These are phyloP conservation scores for Blastocrithidia nonstop DNA, from an alignment of 208 protist species.

Conservation along the genomic window DNA sequence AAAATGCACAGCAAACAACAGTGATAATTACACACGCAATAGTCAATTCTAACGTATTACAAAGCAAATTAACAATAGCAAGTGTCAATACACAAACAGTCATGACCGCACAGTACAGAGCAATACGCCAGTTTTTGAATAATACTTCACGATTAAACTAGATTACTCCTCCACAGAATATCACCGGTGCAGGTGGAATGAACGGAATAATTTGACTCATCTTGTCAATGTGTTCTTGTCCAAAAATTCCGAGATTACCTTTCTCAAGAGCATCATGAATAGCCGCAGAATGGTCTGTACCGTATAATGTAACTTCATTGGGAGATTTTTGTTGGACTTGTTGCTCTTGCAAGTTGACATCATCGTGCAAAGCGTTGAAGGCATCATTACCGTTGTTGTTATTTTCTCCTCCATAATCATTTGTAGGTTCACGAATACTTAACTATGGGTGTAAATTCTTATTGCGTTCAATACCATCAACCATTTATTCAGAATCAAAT, in stretches of 20 bases:
- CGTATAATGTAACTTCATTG: no score
- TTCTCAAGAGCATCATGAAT: neutral
- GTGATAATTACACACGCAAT: slow-evolving; percentile 18
- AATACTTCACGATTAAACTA: slow-evolving; percentile 50
- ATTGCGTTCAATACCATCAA: neutral
- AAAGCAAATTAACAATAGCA: slow-evolving; percentile 19
- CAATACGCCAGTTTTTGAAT: slow-evolving; percentile 21
- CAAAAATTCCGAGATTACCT: no score
- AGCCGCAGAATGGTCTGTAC: neutral
- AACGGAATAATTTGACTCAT: slow-evolving; percentile 14
- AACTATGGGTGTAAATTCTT: slow-evolving; percentile 6
- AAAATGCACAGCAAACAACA: slow-evolving; percentile 14
- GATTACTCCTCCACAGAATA: slow-evolving; percentile 22
- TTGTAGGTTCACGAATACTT: slow-evolving; percentile 14
- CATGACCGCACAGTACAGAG: slow-evolving; percentile 31
- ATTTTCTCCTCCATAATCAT: neutral
- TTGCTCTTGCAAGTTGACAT: neutral
- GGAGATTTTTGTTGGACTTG: slow-evolving; percentile 4
- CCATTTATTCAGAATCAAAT: neutral
- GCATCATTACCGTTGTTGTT: neutral
- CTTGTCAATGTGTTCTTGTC: slow-evolving; percentile 6
- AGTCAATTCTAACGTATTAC: slow-evolving; percentile 15
- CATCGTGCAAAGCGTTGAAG: neutral
- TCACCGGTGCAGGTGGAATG: slow-evolving; percentile 5
- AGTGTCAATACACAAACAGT: slow-evolving; percentile 20